Evolutionary conservation across 441 rosid species (phyloP).

Genomic region (Biscutella laevigata): DNA sequence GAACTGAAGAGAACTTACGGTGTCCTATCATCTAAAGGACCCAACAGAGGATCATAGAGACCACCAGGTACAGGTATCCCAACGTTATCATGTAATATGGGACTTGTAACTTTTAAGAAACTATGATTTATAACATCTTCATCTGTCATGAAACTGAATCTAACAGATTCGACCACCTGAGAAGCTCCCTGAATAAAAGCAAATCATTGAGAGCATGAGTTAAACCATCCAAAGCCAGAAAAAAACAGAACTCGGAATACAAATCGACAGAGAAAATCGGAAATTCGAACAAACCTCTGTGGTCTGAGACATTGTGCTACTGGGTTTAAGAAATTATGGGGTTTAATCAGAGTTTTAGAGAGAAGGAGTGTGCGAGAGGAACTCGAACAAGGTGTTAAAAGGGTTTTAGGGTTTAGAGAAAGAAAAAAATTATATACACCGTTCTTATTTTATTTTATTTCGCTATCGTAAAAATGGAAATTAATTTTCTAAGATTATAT

Average conservation of each 20-base stretch:
- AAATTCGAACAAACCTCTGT: constrained; percentile 19
- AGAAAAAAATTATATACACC: too few relatives aligned
- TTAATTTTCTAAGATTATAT: too few relatives aligned
- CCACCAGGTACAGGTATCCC: constrained; percentile 37
- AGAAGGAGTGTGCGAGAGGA: too few relatives aligned
- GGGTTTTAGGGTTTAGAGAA: too few relatives aligned
- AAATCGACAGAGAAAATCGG: too few relatives aligned
- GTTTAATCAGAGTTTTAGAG: too few relatives aligned
- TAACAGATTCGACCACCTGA: constrained; percentile 34
- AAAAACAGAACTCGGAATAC: neutral
- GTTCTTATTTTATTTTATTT: too few relatives aligned
- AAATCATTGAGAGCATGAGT: neutral
- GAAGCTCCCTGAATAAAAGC: constrained; percentile 33
- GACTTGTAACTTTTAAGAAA: constrained; percentile 29
- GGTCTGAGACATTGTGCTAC: too few relatives aligned
- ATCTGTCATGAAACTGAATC: constrained; percentile 36
- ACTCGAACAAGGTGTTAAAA: too few relatives aligned
- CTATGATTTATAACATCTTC: constrained; percentile 40
- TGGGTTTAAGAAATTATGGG: too few relatives aligned
- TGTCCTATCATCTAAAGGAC: constrained; percentile 33
- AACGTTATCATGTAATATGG: constrained; percentile 29
- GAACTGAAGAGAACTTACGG: constrained; percentile 24
- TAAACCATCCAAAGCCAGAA: neutral
- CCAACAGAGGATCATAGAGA: constrained; percentile 38
- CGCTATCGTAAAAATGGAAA: too few relatives aligned